Evolutionary conservation across 2,329 filamentous ascomycete species (phyloP).

Genomic region (Nothophaeocryptopus gaeumannii): DNA sequence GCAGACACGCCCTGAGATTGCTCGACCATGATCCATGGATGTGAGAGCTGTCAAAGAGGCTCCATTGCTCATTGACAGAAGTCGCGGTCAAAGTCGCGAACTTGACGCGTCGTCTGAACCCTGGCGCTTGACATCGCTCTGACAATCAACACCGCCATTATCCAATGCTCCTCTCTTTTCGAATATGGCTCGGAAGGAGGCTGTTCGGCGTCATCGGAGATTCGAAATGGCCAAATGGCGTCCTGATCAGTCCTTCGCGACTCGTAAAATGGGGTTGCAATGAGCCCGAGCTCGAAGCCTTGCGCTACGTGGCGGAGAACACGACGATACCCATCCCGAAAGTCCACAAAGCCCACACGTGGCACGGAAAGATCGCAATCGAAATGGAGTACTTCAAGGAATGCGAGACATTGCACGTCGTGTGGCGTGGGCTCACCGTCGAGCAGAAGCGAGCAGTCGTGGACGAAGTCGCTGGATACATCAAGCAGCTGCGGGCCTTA

Average conservation of each 20-base stretch:
- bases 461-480: background rate
- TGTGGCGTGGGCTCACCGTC: slow-evolving; percentile 1
- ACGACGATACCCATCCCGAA: slow-evolving; percentile 12
- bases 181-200: slow-evolving; percentile 1
- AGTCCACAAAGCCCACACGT: slow-evolving; percentile 9
- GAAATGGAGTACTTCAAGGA: slow-evolving; percentile 14
- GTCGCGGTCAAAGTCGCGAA: no score
- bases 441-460: slow-evolving; percentile 3
- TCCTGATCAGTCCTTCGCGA: slow-evolving; percentile 4
- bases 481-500: slow-evolving; percentile 10
- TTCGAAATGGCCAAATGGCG: background rate
- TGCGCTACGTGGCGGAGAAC: slow-evolving; percentile 2
- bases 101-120: no score
- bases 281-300: slow-evolving; percentile 3
- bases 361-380: slow-evolving; percentile 11
- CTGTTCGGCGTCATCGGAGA: slow-evolving; percentile 3
- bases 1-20: no score
- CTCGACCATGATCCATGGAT: no score
- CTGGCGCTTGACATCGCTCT: no score
- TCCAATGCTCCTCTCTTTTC: slow-evolving; percentile 3
- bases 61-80: no score
- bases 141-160: background rate
- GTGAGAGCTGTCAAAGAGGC: no score
- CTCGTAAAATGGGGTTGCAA: slow-evolving; percentile 12
- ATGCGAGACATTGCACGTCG: background rate